A percentile compares a stretch with the other conserved stretches of the same genome.
phyloP scores from a whole-genome alignment of 257 asterid genomes.

The Striga asiatica region DNA sequence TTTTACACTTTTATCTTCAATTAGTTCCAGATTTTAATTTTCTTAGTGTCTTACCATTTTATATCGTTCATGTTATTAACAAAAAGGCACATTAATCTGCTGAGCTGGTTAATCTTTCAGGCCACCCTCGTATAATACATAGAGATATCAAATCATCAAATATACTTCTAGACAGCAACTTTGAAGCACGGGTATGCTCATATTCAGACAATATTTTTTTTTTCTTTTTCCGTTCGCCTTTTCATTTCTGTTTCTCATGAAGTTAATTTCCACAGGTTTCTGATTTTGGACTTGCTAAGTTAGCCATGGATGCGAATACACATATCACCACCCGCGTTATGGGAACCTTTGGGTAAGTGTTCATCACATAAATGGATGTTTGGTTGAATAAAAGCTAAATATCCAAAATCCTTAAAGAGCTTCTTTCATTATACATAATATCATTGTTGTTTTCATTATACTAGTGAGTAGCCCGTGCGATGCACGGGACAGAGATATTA shows the following conservation, averaged over 20 bases:
- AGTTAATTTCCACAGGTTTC: constrained; percentile 55
- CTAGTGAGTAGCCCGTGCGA: no score
- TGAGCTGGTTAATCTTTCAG: constrained; percentile 24
- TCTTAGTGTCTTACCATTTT: no score
- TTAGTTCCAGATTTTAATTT: not conserved
- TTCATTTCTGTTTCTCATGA: not conserved
- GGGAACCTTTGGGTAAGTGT: constrained; percentile 91
- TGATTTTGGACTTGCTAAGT: constrained; percentile 89
- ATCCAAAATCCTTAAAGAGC: no score
- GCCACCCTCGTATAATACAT: constrained; percentile 87
- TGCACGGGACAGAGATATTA: no score
- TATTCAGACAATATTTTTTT: not conserved
- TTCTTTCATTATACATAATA: no score
- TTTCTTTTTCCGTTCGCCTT: not conserved
- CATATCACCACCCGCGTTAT: constrained; percentile 82
- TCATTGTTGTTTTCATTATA: no score
- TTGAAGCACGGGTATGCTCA: constrained; percentile 75
- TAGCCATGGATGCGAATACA: constrained; percentile 70
- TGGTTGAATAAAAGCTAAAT: not conserved
- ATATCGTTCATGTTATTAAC: not conserved
- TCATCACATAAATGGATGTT: not conserved
- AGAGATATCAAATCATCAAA: constrained; percentile 96
- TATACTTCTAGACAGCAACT: constrained; percentile 70
- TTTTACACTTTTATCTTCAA: not conserved
- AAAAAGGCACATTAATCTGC: constrained; percentile 3